Base-by-base conservation (phyloP, 208 protist species). In the Acanthamoeba culbertsoni region DNA sequence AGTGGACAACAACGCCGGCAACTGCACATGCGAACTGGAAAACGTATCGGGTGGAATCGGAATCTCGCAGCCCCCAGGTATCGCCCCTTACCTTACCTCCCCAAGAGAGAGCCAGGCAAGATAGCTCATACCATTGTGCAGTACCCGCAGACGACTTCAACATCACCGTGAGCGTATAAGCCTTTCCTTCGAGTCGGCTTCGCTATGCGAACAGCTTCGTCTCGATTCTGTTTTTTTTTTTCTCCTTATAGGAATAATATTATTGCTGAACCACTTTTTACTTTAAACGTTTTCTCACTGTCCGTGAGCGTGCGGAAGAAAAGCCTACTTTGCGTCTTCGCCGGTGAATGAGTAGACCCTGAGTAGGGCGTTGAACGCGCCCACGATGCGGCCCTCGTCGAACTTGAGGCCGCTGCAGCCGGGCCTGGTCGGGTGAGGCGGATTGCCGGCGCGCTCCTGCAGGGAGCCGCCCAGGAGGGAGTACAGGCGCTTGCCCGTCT, bases 371-470 rank as follows among this genome's bases (percentile, higher is more conserved):
- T 92, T 92, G 86, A 92, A 92, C 2, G 86, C 55, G 62, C 43
- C 86, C 53, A 92, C 86, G 26, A 92, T 92, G 16, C 86, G 53
- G 33, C 86, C 86, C 42, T 92, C 86, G 43, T 92, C 86, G 46
- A 92, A 92, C 63, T 92, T 92, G 43, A 92, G 42, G 14, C 53
- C 53, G 59, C 59, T 77, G 86, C 59, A 68, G 0, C 86, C 86
- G 42, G 62, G 53, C 14, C 86, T 73, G 45, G 20, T 12, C 23
- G 86, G 86, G 31, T 92, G 86, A 8, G 86, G 86, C 31, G 86
- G 86, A 33, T 92, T 92, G 62, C 33, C 33, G 59, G 43, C 20
- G n/a, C 86, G 55, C 43, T 92, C 59, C 63, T 92, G 86, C 20
- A 92, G 46, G 4, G 86, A 92, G 5, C 86, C 86, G 33, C 86